Evolutionary conservation across 2,329 filamentous ascomycete genomes (phyloP), one percentile per base, ranked within the genome.

Genomic region (Xylariaceae sp.): DNA sequence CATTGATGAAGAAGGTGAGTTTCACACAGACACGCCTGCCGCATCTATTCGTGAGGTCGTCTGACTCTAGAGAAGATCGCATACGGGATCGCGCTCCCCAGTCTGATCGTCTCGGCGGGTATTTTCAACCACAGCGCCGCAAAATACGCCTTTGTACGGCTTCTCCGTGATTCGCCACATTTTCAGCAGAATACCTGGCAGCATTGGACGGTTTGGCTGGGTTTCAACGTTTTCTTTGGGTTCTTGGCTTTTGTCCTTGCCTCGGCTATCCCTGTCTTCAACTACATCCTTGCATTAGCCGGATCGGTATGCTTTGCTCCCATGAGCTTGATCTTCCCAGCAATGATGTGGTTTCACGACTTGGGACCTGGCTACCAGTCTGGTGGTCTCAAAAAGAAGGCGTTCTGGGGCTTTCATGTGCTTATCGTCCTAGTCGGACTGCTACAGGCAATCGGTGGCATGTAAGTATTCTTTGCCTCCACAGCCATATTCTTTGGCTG

Each of bases 131-230:
- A 67, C n/a, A 60, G 64, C 3, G 61, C 64, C 2, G 61, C 65
- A 37, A 68, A 68, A 50, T 67, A 67, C 39, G 42, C 67, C 4
- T 67, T 68, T 26, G 64, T 68, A 8, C 62, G 65, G 1, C 51
- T 66, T 3, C 54, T 68, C 4, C 60, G 65, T 15, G 44, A 62
- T 44, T 65, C 64, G 4, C 36, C 42, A 16, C 65, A 68, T 40
- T 46, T 67, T 6, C 61, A 64, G 48, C 51, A 53, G 29, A 64
- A 66, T 47, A 60, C 57, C 0, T 9, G 56, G 1, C 47, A 59
- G 0, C 64, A 68, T 40, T 67, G 65, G 65, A 42, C 45, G 3
- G 55, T 59, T 1, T 68, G 65, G 65, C 43, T 68, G 2, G 59
- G 54, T 1, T 60, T 54, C 48, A 67, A 59, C 3, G 31, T 58